Conservation (phyloP, 1,139 yeast species). For the Saccharomycopsis phalli region DNA sequence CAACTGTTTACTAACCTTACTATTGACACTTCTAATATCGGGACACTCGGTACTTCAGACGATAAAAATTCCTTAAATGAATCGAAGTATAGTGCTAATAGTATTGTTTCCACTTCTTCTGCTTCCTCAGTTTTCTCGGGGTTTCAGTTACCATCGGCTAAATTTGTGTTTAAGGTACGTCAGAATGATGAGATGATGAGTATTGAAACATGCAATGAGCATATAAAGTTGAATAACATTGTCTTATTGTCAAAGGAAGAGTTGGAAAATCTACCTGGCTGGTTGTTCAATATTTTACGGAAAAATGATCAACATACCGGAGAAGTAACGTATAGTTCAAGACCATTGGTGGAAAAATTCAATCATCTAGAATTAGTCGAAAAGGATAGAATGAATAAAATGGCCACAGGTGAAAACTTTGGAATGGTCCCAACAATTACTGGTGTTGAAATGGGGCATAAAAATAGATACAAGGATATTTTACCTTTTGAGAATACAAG, state of each 20-base stretch:
- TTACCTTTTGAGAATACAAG: slow-evolving; percentile 77
- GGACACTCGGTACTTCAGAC: slow-evolving; percentile 8
- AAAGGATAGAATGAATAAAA: slow-evolving; percentile 28
- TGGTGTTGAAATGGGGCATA: slow-evolving; percentile 68
- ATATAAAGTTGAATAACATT: slow-evolving; percentile 10
- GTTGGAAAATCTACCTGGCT: slow-evolving; percentile 25
- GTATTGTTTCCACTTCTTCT: slow-evolving; percentile 3
- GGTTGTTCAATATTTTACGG: slow-evolving; percentile 28
- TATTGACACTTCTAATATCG: slow-evolving; percentile 24
- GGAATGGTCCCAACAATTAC: slow-evolving; percentile 37
- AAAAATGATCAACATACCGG: slow-evolving; percentile 23
- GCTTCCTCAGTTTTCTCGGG: slow-evolving; percentile 19
- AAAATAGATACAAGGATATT: slow-evolving; percentile 74
- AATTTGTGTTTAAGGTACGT: slow-evolving; percentile 16
- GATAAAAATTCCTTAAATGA: slow-evolving; percentile 22
- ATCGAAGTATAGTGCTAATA: slow-evolving; percentile 21
- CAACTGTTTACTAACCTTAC: slow-evolving; percentile 20
- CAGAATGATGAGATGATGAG: slow-evolving; percentile 20
- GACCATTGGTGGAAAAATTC: slow-evolving; percentile 30
- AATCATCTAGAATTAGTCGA: slow-evolving; percentile 31
- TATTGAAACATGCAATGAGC: slow-evolving; percentile 13
- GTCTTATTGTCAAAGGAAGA: slow-evolving; percentile 6
- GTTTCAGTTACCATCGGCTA: slow-evolving; percentile 20
- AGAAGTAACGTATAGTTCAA: slow-evolving; percentile 20
- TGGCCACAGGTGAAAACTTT: slow-evolving; percentile 20